Evolutionary conservation across 2,329 filamentous ascomycete species (phyloP), one percentile per base, ranked within the genome.

Genomic region (Verticillium alfalfae): DNA sequence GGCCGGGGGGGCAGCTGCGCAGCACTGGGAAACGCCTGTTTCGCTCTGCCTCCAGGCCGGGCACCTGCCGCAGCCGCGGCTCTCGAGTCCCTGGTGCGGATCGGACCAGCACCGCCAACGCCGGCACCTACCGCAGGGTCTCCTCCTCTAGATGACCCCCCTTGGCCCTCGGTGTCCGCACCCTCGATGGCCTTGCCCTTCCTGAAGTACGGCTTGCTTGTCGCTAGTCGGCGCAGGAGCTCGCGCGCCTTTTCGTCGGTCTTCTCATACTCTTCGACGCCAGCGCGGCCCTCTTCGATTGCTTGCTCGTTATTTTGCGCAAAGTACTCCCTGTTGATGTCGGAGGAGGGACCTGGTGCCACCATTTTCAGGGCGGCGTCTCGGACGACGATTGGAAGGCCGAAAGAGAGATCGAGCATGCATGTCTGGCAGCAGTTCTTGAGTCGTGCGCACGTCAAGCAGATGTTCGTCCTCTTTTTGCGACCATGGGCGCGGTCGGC

Each of bases 351-450:
- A 0, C 95, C 95, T 0, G 95, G 93, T 0, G 94, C 93, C 52
- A 98, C 91, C 90, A 99, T 97, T 81, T 98, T 98, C 66, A 99
- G 82, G 5, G 96, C 95, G 3, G 95, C 95, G 80, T 99, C 95
- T 72, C 95, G 88, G 62, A 99, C 91, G 15, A 93, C 91, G 71
- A 99, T 96, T 12, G 95, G 95, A 34, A 99, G 82, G 31, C 95
- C 96, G 71, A 98, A 99, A 13, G 92, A 94, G 63, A 99, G 80
- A 82, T 99, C 95, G 60, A 99, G 88, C 92, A 98, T 98, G 81
- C 95, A 99, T 78, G 90, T 94, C 80, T 99, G 95, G 72, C 95
- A 99, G 80, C 95, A 98, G 80, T 99, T 99, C 79, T 99, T 99
- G 67, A 98, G 84, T 55, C 95, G 90, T 26, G 95, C 94, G 80